A percentile compares a stretch with the other conserved stretches of the same genome.
Conservation (phyloP, 495 filamentous ascomycete species). For the Neurospora sp. region DNA sequence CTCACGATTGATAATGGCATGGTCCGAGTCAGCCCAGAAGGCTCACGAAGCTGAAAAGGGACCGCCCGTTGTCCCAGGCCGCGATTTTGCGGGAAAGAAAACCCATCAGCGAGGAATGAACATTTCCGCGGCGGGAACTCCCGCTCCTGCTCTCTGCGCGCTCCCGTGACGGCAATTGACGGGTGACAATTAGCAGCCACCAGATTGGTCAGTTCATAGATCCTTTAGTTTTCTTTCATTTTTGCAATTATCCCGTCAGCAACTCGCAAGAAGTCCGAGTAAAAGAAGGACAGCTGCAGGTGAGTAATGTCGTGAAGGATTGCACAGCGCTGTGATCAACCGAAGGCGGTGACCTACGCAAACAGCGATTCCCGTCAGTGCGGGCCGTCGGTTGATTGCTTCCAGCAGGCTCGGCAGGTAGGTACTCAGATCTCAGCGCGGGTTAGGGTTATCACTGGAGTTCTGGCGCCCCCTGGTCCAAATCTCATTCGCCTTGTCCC, state of each 20-base stretch:
- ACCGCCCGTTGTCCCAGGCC: neutral
- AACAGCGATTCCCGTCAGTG: neutral
- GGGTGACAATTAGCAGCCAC: neutral
- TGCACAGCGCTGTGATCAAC: neutral
- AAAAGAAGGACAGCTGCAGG: neutral
- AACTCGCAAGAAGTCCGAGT: neutral
- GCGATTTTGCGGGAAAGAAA: neutral
- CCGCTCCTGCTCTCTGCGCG: neutral
- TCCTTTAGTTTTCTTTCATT: neutral
- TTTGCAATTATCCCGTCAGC: neutral
- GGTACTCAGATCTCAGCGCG: neutral
- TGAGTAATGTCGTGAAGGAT: neutral
- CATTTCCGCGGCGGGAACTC: conserved; percentile 19
- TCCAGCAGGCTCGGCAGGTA: neutral
- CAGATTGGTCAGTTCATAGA: neutral
- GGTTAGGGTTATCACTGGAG: neutral
- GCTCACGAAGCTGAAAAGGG: neutral
- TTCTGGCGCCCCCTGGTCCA: neutral
- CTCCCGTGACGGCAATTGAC: neutral
- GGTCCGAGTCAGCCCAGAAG: conserved; percentile 1
- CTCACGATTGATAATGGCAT: conserved; percentile 16
- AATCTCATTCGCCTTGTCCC: neutral
- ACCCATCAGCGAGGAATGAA: neutral
- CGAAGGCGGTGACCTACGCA: neutral
- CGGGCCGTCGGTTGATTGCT: neutral